Conservation (phyloP, 2,329 filamentous ascomycete genomes). For the Talaromyces sp. region DNA sequence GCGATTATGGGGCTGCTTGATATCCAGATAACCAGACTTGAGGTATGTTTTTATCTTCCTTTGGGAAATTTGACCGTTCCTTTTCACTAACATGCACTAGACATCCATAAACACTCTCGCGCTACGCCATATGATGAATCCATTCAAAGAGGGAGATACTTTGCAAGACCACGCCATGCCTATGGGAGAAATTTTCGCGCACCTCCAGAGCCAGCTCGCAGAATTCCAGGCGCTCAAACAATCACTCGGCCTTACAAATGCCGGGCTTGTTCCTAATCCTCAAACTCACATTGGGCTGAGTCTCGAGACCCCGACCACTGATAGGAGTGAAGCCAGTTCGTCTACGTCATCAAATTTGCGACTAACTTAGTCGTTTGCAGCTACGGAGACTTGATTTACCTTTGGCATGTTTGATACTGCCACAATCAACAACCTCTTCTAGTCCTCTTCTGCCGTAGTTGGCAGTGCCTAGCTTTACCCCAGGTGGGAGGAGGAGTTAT, state of each 20-base stretch:
- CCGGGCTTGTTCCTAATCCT: not conserved
- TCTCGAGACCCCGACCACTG: not conserved
- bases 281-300: not conserved
- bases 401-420: not conserved
- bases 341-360: conserved; percentile 3
- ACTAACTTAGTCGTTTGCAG: not conserved
- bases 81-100: conserved; percentile 39
- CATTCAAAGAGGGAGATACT: conserved; percentile 56
- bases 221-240: conserved; percentile 38
- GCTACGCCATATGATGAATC: conserved; percentile 71
- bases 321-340: conserved; percentile 2
- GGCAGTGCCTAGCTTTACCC: not conserved
- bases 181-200: conserved; percentile 60
- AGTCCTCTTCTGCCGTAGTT: not conserved
- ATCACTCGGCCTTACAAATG: conserved; percentile 21
- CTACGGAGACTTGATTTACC: not conserved
- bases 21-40: conserved; percentile 91
- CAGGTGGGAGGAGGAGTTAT: not conserved
- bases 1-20: conserved; percentile 88
- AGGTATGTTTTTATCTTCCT: conserved; percentile 58
- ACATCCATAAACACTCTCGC: conserved; percentile 74
- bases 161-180: conserved; percentile 71
- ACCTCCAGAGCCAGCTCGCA: conserved; percentile 35
- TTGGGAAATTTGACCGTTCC: not conserved
- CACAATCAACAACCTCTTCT: not conserved